These are phyloP conservation scores for Pistacia integerrima DNA, from an alignment of 345 rosid species.

Conservation along the genomic window DNA sequence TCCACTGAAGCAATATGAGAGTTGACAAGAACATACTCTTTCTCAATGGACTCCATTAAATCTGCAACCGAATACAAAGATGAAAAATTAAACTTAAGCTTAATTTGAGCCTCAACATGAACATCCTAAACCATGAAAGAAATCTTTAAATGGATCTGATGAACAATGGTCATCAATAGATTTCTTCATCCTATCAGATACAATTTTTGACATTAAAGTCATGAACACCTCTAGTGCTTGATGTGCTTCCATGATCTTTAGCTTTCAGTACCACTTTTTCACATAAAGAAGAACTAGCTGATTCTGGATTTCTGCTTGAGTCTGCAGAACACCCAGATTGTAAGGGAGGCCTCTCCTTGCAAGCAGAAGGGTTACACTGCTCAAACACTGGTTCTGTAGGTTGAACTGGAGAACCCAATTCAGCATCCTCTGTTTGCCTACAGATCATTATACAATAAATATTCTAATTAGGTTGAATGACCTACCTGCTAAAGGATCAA, in stretches of 20 bases:
- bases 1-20: conserved; percentile 52
- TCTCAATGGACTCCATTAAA: conserved; percentile 67
- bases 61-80: conserved; percentile 45
- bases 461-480: conserved; percentile 14
- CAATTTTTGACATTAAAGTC: conserved; percentile 20
- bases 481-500: conserved; percentile 5
- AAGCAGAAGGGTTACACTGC: conserved; percentile 35
- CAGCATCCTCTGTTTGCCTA: conserved; percentile 43
- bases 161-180: conserved; percentile 39
- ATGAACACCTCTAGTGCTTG: conserved; percentile 18
- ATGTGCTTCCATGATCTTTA: conserved; percentile 25
- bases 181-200: conserved; percentile 35
- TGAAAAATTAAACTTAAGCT: conserved; percentile 21
- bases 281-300: conserved; percentile 31
- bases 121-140: conserved; percentile 16
- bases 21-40: conserved; percentile 73
- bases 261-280: conserved; percentile 18
- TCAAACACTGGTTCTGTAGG: conserved; percentile 26
- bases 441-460: conserved; percentile 29
- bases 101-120: conserved; percentile 6
- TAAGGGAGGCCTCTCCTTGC: conserved; percentile 38
- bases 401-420: conserved; percentile 21
- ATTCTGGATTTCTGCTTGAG: conserved; percentile 22
- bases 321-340: conserved; percentile 16
- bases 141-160: conserved; percentile 49